Conservation (phyloP, 208 protist species). For the Novymonas esmeraldas region DNA sequence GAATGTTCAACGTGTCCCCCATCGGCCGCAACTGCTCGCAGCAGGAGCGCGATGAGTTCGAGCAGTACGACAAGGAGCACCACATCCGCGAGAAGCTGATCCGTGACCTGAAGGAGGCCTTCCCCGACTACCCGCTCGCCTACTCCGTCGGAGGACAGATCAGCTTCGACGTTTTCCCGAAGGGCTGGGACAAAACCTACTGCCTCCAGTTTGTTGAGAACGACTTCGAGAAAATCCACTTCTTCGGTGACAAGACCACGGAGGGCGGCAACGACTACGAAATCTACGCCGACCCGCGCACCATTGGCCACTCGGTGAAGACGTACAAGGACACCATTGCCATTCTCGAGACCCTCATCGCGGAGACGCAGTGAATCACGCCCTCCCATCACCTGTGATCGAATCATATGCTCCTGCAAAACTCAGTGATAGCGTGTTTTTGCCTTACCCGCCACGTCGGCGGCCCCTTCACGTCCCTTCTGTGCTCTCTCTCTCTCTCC, state of each 20-base stretch:
- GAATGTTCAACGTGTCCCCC: conserved; percentile 99
- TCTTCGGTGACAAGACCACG: conserved; percentile 99
- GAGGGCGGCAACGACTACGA: conserved; percentile 99
- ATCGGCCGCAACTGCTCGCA: conserved; percentile 99
- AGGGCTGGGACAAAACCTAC: conserved; percentile 99
- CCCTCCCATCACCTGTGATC: not conserved
- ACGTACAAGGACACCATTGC: conserved; percentile 96
- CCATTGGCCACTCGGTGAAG: conserved; percentile 94
- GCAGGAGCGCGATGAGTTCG: conserved; percentile 98
- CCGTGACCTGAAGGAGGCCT: conserved; percentile 72
- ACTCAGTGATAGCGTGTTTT: no score
- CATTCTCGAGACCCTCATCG: conserved; percentile 80
- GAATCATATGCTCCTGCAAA: no score
- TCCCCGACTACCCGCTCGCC: conserved; percentile 91
- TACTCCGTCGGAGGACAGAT: conserved; percentile 99
- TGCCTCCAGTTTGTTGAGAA: conserved; percentile 96
- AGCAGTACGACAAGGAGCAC: conserved; percentile 97
- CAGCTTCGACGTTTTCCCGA: conserved; percentile 99
- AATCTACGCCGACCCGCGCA: conserved; percentile 94
- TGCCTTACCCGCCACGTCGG: no score
- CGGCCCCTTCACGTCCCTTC: no score
- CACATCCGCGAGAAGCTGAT: conserved; percentile 96
- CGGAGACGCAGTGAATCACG: conserved; percentile 42
- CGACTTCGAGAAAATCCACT: conserved; percentile 98
- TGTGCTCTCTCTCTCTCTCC: no score